Evolutionary conservation across 2,329 filamentous ascomycete species (phyloP), one percentile per base, ranked within the genome.

Genomic region (Diaporthe capsici): DNA sequence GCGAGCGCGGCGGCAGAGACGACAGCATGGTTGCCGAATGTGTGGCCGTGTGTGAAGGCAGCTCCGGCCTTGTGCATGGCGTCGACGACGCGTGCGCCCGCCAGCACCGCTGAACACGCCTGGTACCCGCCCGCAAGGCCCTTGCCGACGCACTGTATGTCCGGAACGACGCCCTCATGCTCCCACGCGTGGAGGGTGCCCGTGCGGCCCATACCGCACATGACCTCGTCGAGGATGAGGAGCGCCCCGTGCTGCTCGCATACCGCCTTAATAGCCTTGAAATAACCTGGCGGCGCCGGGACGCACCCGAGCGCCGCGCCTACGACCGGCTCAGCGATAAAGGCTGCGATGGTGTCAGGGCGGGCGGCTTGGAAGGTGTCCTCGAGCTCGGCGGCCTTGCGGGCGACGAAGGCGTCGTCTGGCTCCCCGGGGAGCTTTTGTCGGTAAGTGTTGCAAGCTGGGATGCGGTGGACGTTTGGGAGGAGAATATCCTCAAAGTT

Each of bases 161-260:
- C 93, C 0, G 93, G 93, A 1, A 87, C 86, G 7, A 90, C 42
- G 58, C 57, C 63, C 39, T 92, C 88, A 65, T 90, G 86, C 78
- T 93, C 86, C 88, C 90, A 94, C 1, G 90, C 90, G 83, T 94
- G 89, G 78, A 92, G 82, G 6, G 85, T 87, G 0, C 91, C 92
- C 0, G 87, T 88, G 1, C 91, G 85, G 1, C 92, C 92, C 82
- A 89, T 89, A 2, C 92, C 92, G 65, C 90, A 92, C 93, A 95
- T 94, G 60, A 95, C 88, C 71, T 96, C 94, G 80, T 97, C 95
- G 0, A 96, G 84, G 61, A 96, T 92, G n/a, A 97, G 86, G 0
- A 97, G 88, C 0, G 92, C 91, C 0, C 93, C 94, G 80, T 96
- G 87, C 76, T 90, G 90, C 71, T 93, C 88, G 81, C 94, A 97